Evolutionary conservation across 148 eudicot species (phyloP).

Genomic region (Rhododendron griersonianum): DNA sequence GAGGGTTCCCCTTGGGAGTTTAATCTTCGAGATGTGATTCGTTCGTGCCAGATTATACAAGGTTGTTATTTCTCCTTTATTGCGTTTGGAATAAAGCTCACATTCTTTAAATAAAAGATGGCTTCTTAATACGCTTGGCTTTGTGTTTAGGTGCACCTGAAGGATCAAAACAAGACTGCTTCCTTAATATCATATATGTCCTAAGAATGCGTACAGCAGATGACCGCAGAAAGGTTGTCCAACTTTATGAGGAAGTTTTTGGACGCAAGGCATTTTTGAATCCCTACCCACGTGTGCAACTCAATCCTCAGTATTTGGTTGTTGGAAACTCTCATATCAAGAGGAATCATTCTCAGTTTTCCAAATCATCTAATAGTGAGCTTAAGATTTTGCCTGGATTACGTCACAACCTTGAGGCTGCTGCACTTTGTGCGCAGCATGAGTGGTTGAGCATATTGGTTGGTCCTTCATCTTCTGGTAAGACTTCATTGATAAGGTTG

Average conservation of each 20-base stretch:
- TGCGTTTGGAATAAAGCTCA: neutral
- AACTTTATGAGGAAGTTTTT: conserved; percentile 66
- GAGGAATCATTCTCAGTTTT: conserved; percentile 44
- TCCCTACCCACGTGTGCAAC: conserved; percentile 66
- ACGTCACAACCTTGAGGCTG: conserved; percentile 75
- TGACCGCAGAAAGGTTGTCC: conserved; percentile 68
- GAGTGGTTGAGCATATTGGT: conserved; percentile 87
- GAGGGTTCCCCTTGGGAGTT: conserved; percentile 99
- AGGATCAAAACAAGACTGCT: conserved; percentile 48
- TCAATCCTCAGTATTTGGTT: conserved; percentile 48
- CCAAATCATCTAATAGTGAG: conserved; percentile 34
- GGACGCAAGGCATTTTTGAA: conserved; percentile 50
- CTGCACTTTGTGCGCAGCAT: conserved; percentile 66
- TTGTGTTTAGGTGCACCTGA: conserved; percentile 49
- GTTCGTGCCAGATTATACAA: conserved; percentile 85
- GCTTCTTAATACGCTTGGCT: conserved; percentile 3
- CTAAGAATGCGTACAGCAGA: conserved; percentile 88
- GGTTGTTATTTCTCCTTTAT: conserved; percentile 29
- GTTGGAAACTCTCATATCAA: conserved; percentile 55
- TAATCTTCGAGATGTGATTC: conserved; percentile 86
- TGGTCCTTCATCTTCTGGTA: conserved; percentile 93
- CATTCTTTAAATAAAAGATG: neutral
- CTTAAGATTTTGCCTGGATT: conserved; percentile 68
- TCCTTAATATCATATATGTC: conserved; percentile 72
- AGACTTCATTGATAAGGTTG: conserved; percentile 76